Evolutionary conservation across 805 yeast species (phyloP).

Genomic region (Barnettozyma populi): DNA sequence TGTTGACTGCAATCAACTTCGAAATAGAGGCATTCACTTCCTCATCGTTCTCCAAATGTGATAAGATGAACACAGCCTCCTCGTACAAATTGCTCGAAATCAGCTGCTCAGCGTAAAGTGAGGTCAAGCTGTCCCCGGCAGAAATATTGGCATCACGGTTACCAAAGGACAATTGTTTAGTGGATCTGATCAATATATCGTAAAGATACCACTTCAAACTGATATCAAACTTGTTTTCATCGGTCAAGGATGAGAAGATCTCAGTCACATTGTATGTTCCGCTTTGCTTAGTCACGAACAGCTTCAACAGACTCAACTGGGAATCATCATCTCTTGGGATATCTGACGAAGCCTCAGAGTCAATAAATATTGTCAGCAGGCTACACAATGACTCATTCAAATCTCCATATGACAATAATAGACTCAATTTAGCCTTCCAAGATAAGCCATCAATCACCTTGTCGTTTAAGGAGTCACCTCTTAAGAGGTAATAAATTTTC

Average conservation of each 20-base stretch:
- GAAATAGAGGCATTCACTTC: conserved; percentile 38
- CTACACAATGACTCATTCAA: conserved; percentile 31
- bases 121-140: conserved; percentile 34
- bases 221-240: conserved; percentile 25
- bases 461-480: conserved; percentile 42
- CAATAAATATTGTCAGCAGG: conserved; percentile 27
- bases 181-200: conserved; percentile 37
- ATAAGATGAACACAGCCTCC: conserved; percentile 58
- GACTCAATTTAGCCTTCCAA: conserved; percentile 61
- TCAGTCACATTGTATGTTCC: conserved; percentile 14
- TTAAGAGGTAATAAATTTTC: conserved; percentile 58
- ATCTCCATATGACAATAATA: conserved; percentile 61
- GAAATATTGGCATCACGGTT: conserved; percentile 3
- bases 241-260: conserved; percentile 15
- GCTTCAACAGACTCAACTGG: conserved; percentile 25
- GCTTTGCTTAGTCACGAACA: conserved; percentile 23
- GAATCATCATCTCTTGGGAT: conserved; percentile 16
- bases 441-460: conserved; percentile 42
- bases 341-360: conserved; percentile 11
- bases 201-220: conserved; percentile 49
- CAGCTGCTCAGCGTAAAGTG: conserved; percentile 47
- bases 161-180: conserved; percentile 23
- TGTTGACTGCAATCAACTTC: conserved; percentile 23
- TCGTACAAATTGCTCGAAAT: conserved; percentile 41
- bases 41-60: conserved; percentile 48